Base-by-base conservation (phyloP, 1,284 basidiomycete species). In the Abortiporus biennis region DNA sequence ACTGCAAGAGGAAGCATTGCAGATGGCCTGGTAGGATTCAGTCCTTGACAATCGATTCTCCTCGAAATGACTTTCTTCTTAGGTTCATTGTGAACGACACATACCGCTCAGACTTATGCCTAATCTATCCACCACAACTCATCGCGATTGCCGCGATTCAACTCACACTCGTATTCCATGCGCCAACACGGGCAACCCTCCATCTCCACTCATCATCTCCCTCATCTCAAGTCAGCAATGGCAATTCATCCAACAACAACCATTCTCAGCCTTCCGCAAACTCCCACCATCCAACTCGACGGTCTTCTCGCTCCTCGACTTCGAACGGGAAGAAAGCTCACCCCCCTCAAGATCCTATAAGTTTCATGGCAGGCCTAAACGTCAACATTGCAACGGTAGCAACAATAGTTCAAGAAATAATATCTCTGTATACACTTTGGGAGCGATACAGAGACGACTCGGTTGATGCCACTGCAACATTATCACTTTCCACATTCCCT, bases 71-170 rank as follows among this genome's bases (percentile, higher is more conserved):
- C 24, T 29, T 3, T 22, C 20, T 19, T 3, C 12, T 6, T 43
- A 94, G 92, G 91, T 92, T 94, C 60, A 80, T 97, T 50, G 83
- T 98, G 56, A 99, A 98, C 66, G 96, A 99, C 63, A 92, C 88
- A 0, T 98, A 93, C 59, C 83, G 92, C 39, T 92, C 90, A 1
- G 87, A 94, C 42, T 68, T 98, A 9, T 91, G 89, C 52, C 78
- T 98, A 8, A 66, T 96, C 25, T 87, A 98, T 56, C 92, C 95
- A 0, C 95, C 95, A 0, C 92, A 97, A 61, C 73, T 98, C 44
- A 86, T 98, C 47, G 93, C 95, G 13, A 77, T 98, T 47, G 84
- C 93, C 0, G 85, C 92, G 0, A 76, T 98, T 43, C 97, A 92
- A 64, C 77, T 97, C 46, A 84, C 85, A 0, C 80, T 92, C 54